Evolutionary conservation across 495 filamentous ascomycete genomes (phyloP), one percentile per base, ranked within the genome.

Genomic region (Glonium stellatum): DNA sequence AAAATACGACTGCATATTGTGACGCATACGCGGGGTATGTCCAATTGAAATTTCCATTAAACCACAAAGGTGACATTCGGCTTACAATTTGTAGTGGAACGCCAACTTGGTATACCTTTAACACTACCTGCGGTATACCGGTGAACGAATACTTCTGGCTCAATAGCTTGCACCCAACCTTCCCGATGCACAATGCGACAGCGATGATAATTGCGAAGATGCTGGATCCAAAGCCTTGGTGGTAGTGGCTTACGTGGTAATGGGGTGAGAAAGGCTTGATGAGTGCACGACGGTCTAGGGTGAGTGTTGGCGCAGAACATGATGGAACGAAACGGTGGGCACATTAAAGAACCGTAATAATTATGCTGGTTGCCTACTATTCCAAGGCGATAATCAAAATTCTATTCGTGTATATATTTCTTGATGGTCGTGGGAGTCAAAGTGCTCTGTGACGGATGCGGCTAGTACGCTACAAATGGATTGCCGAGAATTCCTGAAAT

Each of bases 71-170:
- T 23, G 6, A 11, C 10, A n/a, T 31, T 39, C 46, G 22, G 42
- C 39, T 69, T 22, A 67, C 61, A 6, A 59, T 58, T 37, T 47
- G 11, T 54, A 46, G 79, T 69, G 82, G 82, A 0, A 84, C 83
- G 5, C 77, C 80, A 6, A 73, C 66, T 9, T 68, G 72, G 58
- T 69, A 80, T 36, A 78, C 76, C 3, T 73, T 75, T n/a, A 71
- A 75, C 46, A 60, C 73, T 1, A 75, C 70, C 52, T 87, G 82
- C 62, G 67, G 71, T 10, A 59, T 79, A 27, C 70, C 78, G 0
- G 79, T 86, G 1, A 76, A 84, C 54, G 68, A 84, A 59, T 87
- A 84, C 65, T 82, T 86, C 61, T 85, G 82, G 84, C 68, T 85
- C 18, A 84, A 85, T 59, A 74, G 65, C 42, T 66, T 87, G 54